Evolutionary conservation across 169 alveolate genomes (phyloP).

Genomic region (Babesia sp.): DNA sequence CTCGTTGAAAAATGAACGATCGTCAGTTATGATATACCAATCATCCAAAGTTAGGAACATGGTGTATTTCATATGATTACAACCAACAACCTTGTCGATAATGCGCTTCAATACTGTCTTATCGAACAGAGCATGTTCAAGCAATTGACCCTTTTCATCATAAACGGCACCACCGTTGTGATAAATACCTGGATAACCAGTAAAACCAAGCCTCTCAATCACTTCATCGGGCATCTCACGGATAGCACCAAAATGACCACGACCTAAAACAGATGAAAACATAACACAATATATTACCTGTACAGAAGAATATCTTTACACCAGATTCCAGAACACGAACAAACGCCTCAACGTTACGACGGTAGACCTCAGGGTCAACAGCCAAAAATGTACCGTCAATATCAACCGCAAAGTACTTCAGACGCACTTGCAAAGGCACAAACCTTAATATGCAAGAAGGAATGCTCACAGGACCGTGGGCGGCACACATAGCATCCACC

Average conservation of each 20-base stretch:
- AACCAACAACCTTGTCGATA: not conserved
- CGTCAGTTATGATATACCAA: conserved; percentile 24
- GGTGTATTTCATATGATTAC: conserved; percentile 11
- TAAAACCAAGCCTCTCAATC: not conserved
- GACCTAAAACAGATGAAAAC: conserved; percentile 10
- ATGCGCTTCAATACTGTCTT: not conserved
- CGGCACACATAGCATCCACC: no score
- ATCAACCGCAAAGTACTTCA: conserved; percentile 53
- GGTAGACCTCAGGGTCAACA: not conserved
- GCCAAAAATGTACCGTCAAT: conserved; percentile 62
- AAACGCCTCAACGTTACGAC: conserved; percentile 53
- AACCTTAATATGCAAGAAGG: no score
- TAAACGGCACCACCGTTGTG: conserved; percentile 25
- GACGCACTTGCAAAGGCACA: not conserved
- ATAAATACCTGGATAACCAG: conserved; percentile 37
- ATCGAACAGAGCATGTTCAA: not conserved
- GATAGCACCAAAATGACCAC: not conserved
- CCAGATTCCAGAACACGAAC: not conserved
- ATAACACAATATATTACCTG: conserved; percentile 26
- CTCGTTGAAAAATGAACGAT: conserved; percentile 18
- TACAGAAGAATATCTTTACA: conserved; percentile 45
- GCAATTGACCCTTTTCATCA: conserved; percentile 5
- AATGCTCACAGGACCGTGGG: no score
- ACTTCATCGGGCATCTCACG: conserved; percentile 2
- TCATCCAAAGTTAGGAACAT: conserved; percentile 2